Evolutionary conservation across 805 yeast species (phyloP), one percentile per base, ranked within the genome.

Genomic region (Saccharomycopsis fibuligera): DNA sequence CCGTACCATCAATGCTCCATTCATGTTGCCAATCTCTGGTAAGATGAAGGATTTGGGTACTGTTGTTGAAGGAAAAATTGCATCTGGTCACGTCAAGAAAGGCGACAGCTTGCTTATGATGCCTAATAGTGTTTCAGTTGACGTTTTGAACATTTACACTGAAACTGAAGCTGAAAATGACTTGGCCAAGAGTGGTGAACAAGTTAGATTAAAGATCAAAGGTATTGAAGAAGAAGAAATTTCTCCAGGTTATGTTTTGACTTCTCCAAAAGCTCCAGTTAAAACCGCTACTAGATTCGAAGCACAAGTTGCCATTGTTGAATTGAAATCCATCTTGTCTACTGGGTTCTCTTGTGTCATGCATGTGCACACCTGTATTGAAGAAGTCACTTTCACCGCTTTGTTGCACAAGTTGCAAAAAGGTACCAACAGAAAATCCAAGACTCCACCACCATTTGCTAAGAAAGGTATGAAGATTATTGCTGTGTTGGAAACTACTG

Each of bases 321-420:
- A 93, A 71, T 79, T 93, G 68, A 89, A 86, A 70, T 85, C 96
- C 17, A 93, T 93, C 62, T 74, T 93, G 62, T 86, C 99, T 3
- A 81, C 95, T 45, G 99, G 99, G 49, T 93, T 81, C 74, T 81
- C 96, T 12, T 93, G 98, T 77, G 97, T 93, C 48, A 91, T 93
- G 96, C 99, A 93, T 64, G 84, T 93, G 59, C 99, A 93, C 73
- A 88, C 98, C 44, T 98, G 98, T 48, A 89, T 91, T 58, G 98
- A 93, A 70, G 99, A 93, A 69, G 96, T 93, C 46, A 75, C 76
- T 23, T 79, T 93, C 63, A 74, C 82, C 45, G 81, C 81, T 61
- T 76, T 93, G 66, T 74, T 89, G 63, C 98, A 93, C 72, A 89
- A 91, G 70, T 74, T 93, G 60, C 96, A 93, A 68, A 91, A 86